Conservation (phyloP, 2,329 filamentous ascomycete genomes). For the Zasmidium angulare region DNA sequence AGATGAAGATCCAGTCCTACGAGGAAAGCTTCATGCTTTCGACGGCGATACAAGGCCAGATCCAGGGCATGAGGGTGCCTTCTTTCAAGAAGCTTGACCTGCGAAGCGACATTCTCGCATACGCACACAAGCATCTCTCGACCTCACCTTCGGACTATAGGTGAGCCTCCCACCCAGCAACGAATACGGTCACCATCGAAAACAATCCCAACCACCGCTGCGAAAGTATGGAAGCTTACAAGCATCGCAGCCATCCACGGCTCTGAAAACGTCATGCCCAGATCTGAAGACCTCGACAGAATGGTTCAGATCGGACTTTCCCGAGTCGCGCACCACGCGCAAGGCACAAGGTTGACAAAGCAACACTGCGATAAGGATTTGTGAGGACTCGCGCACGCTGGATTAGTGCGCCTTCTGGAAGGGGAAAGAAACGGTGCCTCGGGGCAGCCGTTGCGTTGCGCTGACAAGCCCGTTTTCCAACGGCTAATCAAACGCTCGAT, state of each 20-base stretch:
- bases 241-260: slow-evolving; percentile 4
- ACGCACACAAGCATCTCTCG: slow-evolving; percentile 26
- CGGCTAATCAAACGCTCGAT: background rate
- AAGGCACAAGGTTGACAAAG: too few species aligned
- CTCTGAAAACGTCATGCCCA: background rate
- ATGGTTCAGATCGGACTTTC: background rate
- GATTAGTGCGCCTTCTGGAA: background rate
- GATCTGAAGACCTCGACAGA: background rate
- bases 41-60: slow-evolving; percentile 48
- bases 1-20: slow-evolving; percentile 59
- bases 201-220: background rate
- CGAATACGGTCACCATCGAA: background rate
- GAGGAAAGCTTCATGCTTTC: slow-evolving; percentile 60
- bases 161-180: slow-evolving; percentile 11
- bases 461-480: background rate
- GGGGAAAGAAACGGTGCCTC: background rate
- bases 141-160: slow-evolving; percentile 20
- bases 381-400: background rate
- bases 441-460: background rate
- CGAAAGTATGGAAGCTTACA: background rate
- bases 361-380: background rate
- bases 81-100: slow-evolving; percentile 34
- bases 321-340: background rate
- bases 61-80: slow-evolving; percentile 31
- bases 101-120: slow-evolving; percentile 30